These are phyloP conservation scores for Solanum pinnatisectum DNA, from an alignment of 257 asterid genomes.

Conservation along the genomic window DNA sequence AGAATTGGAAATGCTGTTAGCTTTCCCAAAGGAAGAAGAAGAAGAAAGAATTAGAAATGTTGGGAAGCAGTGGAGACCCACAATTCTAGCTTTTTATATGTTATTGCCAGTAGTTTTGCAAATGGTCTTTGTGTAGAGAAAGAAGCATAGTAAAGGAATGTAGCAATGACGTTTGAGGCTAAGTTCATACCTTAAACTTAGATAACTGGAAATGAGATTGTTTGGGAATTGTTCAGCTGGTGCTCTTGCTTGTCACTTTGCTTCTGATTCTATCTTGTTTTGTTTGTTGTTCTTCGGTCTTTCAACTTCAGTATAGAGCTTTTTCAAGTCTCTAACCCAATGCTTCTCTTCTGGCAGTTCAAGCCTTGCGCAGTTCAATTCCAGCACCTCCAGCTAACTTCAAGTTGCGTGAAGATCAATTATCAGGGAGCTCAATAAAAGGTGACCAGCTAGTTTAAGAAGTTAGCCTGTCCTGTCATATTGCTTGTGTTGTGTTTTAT, in stretches of 20 bases:
- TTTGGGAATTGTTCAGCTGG: neutral
- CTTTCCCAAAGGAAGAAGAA: neutral
- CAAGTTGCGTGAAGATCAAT: constrained; percentile 65
- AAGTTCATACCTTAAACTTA: neutral
- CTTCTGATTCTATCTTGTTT: neutral
- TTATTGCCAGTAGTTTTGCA: neutral
- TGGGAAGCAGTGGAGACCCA: neutral
- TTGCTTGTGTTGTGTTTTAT: neutral
- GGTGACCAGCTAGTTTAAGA: constrained; percentile 27
- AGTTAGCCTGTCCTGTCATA: neutral
- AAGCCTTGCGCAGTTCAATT: constrained; percentile 59
- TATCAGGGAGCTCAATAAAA: constrained; percentile 76
- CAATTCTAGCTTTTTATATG: neutral
- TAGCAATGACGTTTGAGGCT: neutral
- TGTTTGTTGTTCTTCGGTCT: neutral
- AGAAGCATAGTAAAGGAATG: neutral
- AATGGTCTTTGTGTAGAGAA: neutral
- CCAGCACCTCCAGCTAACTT: constrained; percentile 69
- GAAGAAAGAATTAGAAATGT: neutral
- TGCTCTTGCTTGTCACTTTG: neutral
- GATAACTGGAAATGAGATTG: neutral
- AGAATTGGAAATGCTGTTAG: neutral
- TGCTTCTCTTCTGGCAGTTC: constrained; percentile 18
- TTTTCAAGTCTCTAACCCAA: neutral
- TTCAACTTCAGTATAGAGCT: neutral